Percentiles rank a stretch among this genome's conserved stretches.
Conservation (phyloP, 1,284 basidiomycete species). For the Tylopilus orsonianus region DNA sequence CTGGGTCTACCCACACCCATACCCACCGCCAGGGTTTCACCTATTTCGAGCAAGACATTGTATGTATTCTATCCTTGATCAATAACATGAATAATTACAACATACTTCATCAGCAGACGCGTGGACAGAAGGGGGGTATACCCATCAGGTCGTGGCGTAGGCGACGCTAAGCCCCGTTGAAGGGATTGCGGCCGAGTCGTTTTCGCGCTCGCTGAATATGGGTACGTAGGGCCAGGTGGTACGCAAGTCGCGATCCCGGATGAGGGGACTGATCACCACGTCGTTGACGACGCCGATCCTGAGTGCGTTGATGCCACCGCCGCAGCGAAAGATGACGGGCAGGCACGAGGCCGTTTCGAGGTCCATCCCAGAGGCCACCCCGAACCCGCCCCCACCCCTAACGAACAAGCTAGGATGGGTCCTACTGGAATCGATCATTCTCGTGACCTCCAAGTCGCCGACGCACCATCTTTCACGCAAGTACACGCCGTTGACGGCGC, state of each 20-base stretch:
- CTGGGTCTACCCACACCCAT: no score
- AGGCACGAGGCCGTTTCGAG: constrained; percentile 31
- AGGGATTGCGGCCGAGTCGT: constrained; percentile 43
- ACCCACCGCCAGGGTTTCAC: no score
- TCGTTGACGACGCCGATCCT: constrained; percentile 56
- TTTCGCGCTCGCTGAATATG: constrained; percentile 46
- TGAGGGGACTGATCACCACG: constrained; percentile 35
- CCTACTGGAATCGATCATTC: constrained; percentile 89
- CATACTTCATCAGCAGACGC: no score
- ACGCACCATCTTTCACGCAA: constrained; percentile 73
- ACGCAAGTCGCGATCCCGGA: constrained; percentile 39
- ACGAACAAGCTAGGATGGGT: constrained; percentile 59
- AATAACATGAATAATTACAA: no score
- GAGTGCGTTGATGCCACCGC: constrained; percentile 55
- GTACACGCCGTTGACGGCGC: constrained; percentile 68
- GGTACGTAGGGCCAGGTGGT: constrained; percentile 34
- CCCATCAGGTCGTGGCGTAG: constrained; percentile 38
- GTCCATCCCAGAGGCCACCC: constrained; percentile 11
- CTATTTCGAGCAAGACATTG: no score
- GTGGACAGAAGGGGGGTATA: constrained; percentile 21
- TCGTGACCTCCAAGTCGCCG: constrained; percentile 82
- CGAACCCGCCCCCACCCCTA: constrained; percentile 18
- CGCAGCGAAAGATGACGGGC: constrained; percentile 41
- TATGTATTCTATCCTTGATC: no score
- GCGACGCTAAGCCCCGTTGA: constrained; percentile 42